phyloP scores from a whole-genome alignment of 2,329 filamentous ascomycete species.

The Fusarium globosum region DNA sequence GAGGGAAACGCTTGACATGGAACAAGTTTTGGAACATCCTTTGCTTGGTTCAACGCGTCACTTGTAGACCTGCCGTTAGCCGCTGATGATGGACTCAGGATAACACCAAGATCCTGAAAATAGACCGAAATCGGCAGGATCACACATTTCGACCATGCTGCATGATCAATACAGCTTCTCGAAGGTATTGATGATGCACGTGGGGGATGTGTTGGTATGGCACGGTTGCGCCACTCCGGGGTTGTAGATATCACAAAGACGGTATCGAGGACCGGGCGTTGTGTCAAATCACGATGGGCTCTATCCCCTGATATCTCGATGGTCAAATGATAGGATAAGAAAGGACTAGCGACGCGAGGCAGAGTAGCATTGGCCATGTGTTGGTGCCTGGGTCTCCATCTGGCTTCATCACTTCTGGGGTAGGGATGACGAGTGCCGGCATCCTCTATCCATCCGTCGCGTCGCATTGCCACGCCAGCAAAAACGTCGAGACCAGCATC shows the following conservation, averaged over 20 bases:
- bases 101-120: neutral
- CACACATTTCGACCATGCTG: neutral
- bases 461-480: slow-evolving; percentile 18
- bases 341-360: slow-evolving; percentile 6
- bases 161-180: slow-evolving; percentile 12
- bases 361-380: slow-evolving; percentile 21
- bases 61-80: neutral
- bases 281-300: slow-evolving; percentile 18
- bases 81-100: neutral
- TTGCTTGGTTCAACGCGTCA: neutral
- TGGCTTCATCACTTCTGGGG: slow-evolving; percentile 17
- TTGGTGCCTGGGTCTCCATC: slow-evolving; percentile 21
- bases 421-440: slow-evolving; percentile 29
- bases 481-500: slow-evolving; percentile 21
- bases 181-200: slow-evolving; percentile 2
- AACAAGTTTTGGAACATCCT: neutral
- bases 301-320: slow-evolving; percentile 17
- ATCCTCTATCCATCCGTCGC: neutral
- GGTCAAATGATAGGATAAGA: slow-evolving; percentile 37
- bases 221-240: slow-evolving; percentile 20
- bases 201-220: neutral
- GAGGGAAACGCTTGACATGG: neutral
- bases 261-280: slow-evolving; percentile 4
- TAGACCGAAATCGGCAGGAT: slow-evolving; percentile 4
- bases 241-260: slow-evolving; percentile 16